These are phyloP conservation scores for Sutorius australiensis DNA, from an alignment of 768 basidiomycete genomes.

Conservation along the genomic window DNA sequence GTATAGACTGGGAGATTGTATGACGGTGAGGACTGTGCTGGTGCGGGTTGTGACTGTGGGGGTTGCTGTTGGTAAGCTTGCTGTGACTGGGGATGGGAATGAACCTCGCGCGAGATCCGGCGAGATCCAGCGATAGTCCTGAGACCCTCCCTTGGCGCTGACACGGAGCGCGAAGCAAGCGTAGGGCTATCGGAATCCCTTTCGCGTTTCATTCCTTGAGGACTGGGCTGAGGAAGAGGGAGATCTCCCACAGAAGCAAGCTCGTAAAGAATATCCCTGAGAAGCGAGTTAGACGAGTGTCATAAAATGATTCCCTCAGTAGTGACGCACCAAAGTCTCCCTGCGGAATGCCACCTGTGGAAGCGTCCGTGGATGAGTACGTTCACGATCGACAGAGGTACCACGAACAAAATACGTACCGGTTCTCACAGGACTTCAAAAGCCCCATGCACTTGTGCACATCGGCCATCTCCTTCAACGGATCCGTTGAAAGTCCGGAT, in stretches of 20 bases:
- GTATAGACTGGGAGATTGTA: constrained; percentile 52
- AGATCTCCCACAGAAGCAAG: constrained; percentile 69
- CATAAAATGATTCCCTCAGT: not conserved
- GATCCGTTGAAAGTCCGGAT: constrained; percentile 38
- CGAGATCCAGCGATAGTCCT: constrained; percentile 34
- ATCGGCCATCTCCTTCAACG: constrained; percentile 46
- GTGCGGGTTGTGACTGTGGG: constrained; percentile 5
- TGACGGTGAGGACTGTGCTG: constrained; percentile 13
- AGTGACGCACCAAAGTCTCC: constrained; percentile 43
- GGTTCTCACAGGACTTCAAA: constrained; percentile 34
- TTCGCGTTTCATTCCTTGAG: constrained; percentile 57
- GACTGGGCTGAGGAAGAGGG: constrained; percentile 57
- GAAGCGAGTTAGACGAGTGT: not conserved
- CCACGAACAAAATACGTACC: constrained; percentile 23
- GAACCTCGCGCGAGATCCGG: constrained; percentile 30
- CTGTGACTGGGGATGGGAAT: constrained; percentile 12
- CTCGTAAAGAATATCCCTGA: constrained; percentile 71
- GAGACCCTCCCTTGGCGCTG: constrained; percentile 12
- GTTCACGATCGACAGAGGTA: not conserved
- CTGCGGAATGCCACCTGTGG: constrained; percentile 45
- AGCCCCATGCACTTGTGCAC: constrained; percentile 47
- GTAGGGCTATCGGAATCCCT: constrained; percentile 52
- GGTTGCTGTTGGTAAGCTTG: constrained; percentile 6
- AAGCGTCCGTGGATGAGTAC: not conserved
- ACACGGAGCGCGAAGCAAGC: constrained; percentile 1